Evolutionary conservation across 768 basidiomycete species (phyloP).

Genomic region (Pisolithus microcarpus): DNA sequence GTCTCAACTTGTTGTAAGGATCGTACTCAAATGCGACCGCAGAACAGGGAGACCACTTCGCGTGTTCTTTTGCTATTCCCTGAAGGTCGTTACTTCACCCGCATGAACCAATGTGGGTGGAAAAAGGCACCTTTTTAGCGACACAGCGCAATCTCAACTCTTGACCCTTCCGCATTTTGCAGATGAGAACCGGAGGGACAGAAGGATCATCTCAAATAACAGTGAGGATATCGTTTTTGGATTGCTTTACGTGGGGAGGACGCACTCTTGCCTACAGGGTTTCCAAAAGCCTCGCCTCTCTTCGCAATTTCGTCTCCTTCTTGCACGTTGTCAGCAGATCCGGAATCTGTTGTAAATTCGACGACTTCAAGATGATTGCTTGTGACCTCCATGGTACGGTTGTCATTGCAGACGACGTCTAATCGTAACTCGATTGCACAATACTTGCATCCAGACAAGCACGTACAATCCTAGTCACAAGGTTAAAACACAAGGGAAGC

Average conservation of each 20-base stretch:
- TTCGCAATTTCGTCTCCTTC: conserved; percentile 69
- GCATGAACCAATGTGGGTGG: neutral
- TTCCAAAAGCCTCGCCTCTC: conserved; percentile 67
- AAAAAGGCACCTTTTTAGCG: conserved; percentile 72
- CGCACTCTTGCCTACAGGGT: conserved; percentile 79
- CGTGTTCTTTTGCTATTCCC: conserved; percentile 98
- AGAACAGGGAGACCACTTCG: conserved; percentile 97
- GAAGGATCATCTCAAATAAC: conserved; percentile 48
- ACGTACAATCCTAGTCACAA: conserved; percentile 76
- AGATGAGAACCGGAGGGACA: conserved; percentile 69
- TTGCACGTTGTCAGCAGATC: conserved; percentile 25
- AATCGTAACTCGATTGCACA: conserved; percentile 82
- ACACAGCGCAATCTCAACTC: conserved; percentile 79
- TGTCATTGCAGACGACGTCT: conserved; percentile 67
- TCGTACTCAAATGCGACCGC: conserved; percentile 97
- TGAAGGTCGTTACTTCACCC: conserved; percentile 25
- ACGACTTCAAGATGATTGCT: conserved; percentile 74
- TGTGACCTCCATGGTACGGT: conserved; percentile 76
- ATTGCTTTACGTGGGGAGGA: conserved; percentile 8
- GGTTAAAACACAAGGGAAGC: neutral
- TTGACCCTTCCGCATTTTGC: conserved; percentile 92
- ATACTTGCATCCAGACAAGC: conserved; percentile 72
- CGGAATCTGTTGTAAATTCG: conserved; percentile 32
- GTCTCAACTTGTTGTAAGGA: conserved; percentile 93
- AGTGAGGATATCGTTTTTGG: conserved; percentile 3